Evolutionary conservation across 2,329 filamentous ascomycete genomes (phyloP).

Genomic region (Parasarocladium wereldwijsianum): DNA sequence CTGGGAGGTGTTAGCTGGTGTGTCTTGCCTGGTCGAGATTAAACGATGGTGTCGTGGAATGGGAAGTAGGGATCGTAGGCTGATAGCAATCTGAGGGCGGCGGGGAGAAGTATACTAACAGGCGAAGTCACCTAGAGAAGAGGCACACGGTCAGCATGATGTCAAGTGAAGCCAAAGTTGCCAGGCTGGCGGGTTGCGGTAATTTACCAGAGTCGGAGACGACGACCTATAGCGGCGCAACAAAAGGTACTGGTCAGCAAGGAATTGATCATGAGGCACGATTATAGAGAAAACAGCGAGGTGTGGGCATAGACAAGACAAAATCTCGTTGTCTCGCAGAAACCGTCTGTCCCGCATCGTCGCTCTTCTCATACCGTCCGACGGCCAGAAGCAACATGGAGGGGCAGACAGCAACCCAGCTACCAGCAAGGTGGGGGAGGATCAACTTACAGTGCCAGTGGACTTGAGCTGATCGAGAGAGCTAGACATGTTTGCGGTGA

Average conservation of each 20-base stretch:
- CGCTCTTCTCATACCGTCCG: too few species aligned
- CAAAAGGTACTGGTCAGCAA: conserved; percentile 3
- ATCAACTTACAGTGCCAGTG: conserved; percentile 69
- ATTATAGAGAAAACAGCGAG: too few species aligned
- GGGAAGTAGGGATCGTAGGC: neutral
- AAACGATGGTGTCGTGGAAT: conserved; percentile 1
- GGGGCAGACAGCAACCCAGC: conserved; percentile 6
- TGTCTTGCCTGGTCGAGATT: conserved; percentile 5
- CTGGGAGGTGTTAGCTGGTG: conserved; percentile 30
- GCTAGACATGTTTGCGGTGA: conserved; percentile 49
- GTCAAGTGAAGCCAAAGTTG: conserved; percentile 4
- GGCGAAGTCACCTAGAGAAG: conserved; percentile 53
- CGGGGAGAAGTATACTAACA: conserved; percentile 39
- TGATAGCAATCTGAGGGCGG: conserved; percentile 5
- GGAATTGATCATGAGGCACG: too few species aligned
- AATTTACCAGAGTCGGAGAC: conserved; percentile 88
- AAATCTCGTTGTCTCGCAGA: too few species aligned
- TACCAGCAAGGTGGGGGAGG: conserved; percentile 16
- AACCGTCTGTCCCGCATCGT: too few species aligned
- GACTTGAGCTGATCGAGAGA: conserved; percentile 96
- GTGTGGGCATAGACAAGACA: too few species aligned
- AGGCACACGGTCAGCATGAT: conserved; percentile 16
- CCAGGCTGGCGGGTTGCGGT: conserved; percentile 12
- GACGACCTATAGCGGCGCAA: conserved; percentile 55
- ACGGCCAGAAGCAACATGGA: conserved; percentile 1